Percentiles rank a stretch among this genome's conserved stretches.
Conservation (phyloP, 2,329 filamentous ascomycete species). For the Aspergillus pseudotamarii region DNA sequence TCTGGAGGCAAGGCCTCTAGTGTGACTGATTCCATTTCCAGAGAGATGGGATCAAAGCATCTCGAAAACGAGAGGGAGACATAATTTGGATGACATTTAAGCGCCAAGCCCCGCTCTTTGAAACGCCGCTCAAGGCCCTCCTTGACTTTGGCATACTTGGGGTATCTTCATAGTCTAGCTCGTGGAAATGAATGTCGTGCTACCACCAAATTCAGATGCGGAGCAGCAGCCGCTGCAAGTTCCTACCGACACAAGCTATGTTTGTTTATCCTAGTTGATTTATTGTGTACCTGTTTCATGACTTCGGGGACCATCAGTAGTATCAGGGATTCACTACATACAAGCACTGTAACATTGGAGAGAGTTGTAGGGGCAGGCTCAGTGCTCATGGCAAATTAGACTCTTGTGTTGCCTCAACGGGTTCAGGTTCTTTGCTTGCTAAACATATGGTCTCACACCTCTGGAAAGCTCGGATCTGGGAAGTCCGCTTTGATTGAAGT, state of each 20-base stretch:
- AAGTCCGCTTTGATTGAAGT: constrained; percentile 56
- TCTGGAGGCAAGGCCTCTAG: background rate
- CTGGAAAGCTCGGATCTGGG: constrained; percentile 51
- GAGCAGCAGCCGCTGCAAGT: background rate
- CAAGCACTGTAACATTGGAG: background rate
- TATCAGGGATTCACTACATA: too few relatives aligned
- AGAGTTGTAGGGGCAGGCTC: background rate
- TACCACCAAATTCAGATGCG: background rate
- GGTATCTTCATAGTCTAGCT: background rate
- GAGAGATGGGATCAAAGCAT: background rate
- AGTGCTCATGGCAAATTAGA: background rate
- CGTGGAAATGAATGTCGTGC: background rate
- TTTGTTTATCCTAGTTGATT: background rate
- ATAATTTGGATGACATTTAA: background rate
- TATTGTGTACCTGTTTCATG: too few relatives aligned
- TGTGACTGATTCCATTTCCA: background rate
- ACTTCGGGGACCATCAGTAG: too few relatives aligned
- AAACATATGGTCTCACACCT: constrained; percentile 30
- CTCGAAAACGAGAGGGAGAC: background rate
- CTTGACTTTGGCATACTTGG: too few relatives aligned
- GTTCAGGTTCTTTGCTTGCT: background rate
- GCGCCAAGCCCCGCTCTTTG: background rate
- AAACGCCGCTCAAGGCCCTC: background rate
- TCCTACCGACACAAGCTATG: background rate
- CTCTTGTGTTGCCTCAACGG: background rate